Percentiles rank a stretch among this genome's conserved stretches.
Conservation (phyloP, 805 yeast genomes). For the Candida sithepensis region DNA sequence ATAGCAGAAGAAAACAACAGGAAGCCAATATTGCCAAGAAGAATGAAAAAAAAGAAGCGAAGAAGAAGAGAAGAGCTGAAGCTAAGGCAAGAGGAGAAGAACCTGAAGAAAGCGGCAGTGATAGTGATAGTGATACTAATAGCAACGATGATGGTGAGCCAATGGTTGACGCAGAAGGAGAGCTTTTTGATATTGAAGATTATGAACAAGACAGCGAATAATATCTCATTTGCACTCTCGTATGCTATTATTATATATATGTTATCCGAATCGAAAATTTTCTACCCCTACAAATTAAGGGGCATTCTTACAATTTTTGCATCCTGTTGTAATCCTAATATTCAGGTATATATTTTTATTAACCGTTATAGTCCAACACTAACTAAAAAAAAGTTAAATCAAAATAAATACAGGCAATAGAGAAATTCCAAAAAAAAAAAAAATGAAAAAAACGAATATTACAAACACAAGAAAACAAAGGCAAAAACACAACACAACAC, state of each 20-base stretch:
- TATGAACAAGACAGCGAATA: conserved; percentile 6
- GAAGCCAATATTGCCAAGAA: conserved; percentile 73
- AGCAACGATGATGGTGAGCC: conserved; percentile 21
- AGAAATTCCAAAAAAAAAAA: not conserved
- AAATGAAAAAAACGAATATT: not conserved
- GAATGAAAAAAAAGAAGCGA: conserved; percentile 68
- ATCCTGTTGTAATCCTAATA: not conserved
- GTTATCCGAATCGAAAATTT: too few species aligned
- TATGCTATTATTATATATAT: not conserved
- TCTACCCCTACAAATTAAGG: too few species aligned
- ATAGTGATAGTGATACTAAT: conserved; percentile 27
- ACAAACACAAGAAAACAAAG: conserved; percentile 2
- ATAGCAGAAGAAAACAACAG: conserved; percentile 72
- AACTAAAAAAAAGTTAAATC: not conserved
- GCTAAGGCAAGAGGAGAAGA: conserved; percentile 35
- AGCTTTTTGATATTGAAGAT: conserved; percentile 25
- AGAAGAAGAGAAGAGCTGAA: conserved; percentile 59
- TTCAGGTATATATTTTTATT: not conserved
- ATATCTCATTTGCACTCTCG: not conserved
- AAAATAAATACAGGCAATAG: not conserved
- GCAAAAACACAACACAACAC: not conserved
- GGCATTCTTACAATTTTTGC: too few species aligned
- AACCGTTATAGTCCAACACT: not conserved
- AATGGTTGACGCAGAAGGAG: conserved; percentile 20
- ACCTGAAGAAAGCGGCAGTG: conserved; percentile 30